phyloP scores from a whole-genome alignment of 2,329 filamentous ascomycete species.

The Hymenoscyphus repandus region DNA sequence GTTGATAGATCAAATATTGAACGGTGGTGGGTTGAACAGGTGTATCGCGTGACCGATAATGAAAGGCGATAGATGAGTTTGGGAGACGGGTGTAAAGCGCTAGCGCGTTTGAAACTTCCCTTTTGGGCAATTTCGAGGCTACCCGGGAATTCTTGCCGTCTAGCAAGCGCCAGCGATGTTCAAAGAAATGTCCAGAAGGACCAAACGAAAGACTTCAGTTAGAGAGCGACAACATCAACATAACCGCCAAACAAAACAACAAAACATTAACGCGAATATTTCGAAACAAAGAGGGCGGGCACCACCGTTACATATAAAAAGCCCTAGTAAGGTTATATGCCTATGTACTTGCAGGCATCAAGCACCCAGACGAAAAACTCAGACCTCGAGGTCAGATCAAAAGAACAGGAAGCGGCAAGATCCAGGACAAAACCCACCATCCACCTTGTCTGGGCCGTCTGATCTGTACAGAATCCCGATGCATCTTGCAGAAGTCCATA shows the following conservation, averaged over 20 bases:
- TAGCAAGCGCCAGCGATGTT: too few species aligned
- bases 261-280: neutral
- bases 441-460: neutral
- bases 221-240: neutral
- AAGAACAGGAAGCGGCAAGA: neutral
- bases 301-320: neutral
- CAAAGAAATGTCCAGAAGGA: neutral
- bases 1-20: neutral
- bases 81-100: neutral
- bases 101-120: neutral
- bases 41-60: neutral
- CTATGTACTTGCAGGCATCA: neutral
- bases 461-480: too few species aligned
- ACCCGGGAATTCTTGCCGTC: neutral
- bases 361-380: neutral
- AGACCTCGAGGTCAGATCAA: neutral
- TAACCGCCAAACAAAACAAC: neutral
- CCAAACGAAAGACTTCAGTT: neutral
- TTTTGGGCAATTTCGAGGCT: neutral
- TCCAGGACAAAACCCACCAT: neutral
- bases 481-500: neutral
- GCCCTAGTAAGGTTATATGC: too few species aligned
- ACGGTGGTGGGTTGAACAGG: too few species aligned
- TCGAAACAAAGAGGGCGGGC: neutral
- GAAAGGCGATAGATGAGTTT: neutral